phyloP scores from a whole-genome alignment of 2,329 filamentous ascomycete species.

The Pezicula radicicola region DNA sequence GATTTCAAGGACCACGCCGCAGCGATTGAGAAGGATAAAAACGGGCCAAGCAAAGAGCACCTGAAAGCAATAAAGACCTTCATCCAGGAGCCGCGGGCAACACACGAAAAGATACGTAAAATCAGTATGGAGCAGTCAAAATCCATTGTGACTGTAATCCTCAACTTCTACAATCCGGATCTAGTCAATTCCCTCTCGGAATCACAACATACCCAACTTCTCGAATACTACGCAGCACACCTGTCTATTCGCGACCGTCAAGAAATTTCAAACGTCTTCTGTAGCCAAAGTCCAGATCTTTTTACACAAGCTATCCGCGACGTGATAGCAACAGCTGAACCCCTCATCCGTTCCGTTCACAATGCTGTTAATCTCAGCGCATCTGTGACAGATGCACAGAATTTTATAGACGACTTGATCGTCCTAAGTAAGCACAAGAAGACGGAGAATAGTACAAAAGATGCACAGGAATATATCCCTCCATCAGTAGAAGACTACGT shows the following conservation, averaged over 20 bases:
- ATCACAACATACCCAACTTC: conserved; percentile 58
- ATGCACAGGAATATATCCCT: conserved; percentile 35
- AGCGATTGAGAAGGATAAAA: conserved; percentile 61
- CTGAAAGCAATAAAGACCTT: conserved; percentile 59
- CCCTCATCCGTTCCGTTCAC: conserved; percentile 70
- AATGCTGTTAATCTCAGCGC: conserved; percentile 68
- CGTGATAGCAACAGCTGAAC: conserved; percentile 65
- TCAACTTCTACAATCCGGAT: conserved; percentile 48
- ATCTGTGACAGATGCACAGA: conserved; percentile 63
- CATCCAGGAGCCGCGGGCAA: conserved; percentile 46
- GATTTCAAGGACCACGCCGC: conserved; percentile 66
- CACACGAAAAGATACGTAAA: conserved; percentile 57
- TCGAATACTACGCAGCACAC: conserved; percentile 69
- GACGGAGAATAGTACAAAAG: conserved; percentile 24
- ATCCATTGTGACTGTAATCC: conserved; percentile 67
- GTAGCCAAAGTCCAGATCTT: conserved; percentile 66
- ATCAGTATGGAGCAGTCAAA: conserved; percentile 46
- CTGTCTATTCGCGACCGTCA: conserved; percentile 73
- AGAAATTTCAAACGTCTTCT: conserved; percentile 63
- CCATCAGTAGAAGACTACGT: conserved; percentile 69
- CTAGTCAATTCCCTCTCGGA: conserved; percentile 48
- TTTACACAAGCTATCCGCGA: conserved; percentile 68
- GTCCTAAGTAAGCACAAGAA: conserved; percentile 32
- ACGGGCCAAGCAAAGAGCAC: conserved; percentile 56
- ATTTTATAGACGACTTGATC: conserved; percentile 70